Conservation (phyloP, 148 eudicot species). For the Limonium bicolor region DNA sequence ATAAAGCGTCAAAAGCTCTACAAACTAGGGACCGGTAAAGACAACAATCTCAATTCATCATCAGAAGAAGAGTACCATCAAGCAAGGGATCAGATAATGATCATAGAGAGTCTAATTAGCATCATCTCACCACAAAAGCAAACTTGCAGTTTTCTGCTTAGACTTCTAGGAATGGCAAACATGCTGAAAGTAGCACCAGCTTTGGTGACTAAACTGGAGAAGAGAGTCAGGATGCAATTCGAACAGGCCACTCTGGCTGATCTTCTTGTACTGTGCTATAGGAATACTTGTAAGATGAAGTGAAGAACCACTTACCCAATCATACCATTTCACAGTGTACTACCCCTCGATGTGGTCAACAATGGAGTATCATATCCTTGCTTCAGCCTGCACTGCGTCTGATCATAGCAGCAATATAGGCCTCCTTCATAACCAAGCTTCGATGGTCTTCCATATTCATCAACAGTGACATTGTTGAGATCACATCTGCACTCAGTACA, state of each 20-base stretch:
- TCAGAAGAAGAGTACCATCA: slow-evolving; percentile 29
- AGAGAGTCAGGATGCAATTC: slow-evolving; percentile 92
- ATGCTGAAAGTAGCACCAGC: slow-evolving; percentile 82
- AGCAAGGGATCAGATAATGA: slow-evolving; percentile 66
- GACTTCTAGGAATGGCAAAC: slow-evolving; percentile 63
- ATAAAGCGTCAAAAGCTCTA: too few species aligned
- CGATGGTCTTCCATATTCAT: slow-evolving; percentile 25
- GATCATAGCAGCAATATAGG: slow-evolving; percentile 62
- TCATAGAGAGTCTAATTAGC: slow-evolving; percentile 79
- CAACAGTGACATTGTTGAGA: slow-evolving; percentile 47
- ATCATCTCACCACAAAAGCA: slow-evolving; percentile 81
- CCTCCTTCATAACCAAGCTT: slow-evolving; percentile 46
- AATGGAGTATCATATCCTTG: slow-evolving; percentile 24
- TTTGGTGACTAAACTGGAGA: slow-evolving; percentile 73
- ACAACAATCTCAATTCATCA: too few species aligned
- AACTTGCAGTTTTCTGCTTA: slow-evolving; percentile 71
- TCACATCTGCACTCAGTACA: slow-evolving; percentile 83
- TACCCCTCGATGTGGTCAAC: slow-evolving; percentile 35
- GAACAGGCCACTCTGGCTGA: too few species aligned
- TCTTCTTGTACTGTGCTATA: slow-evolving; percentile 39
- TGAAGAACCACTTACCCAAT: slow-evolving; percentile 43
- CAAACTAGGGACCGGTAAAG: too few species aligned
- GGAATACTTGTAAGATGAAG: slow-evolving; percentile 52
- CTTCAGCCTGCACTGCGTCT: slow-evolving; percentile 36
- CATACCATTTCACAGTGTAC: slow-evolving; percentile 54